Evolutionary conservation across 2,329 filamentous ascomycete genomes (phyloP).

Genomic region (Penicillium sumatraense): DNA sequence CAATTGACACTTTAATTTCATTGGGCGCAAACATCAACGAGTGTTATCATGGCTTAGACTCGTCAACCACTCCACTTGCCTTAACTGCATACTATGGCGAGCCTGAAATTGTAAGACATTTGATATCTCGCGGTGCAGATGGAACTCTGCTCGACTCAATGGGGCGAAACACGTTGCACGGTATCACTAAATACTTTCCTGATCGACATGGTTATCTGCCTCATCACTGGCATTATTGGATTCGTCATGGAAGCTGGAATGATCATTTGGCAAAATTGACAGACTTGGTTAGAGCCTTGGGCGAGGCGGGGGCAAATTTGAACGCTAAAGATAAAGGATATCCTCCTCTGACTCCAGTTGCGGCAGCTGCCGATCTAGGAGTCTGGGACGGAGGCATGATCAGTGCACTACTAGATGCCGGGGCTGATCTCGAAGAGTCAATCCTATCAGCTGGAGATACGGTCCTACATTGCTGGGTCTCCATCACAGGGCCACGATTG

Average conservation of each 20-base stretch:
- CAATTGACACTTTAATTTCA: constrained; percentile 27
- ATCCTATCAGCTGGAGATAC: constrained; percentile 19
- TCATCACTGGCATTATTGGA: constrained; percentile 36
- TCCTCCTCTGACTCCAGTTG: constrained; percentile 26
- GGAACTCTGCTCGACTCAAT: constrained; percentile 21
- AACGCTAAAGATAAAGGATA: constrained; percentile 11
- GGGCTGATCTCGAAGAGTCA: constrained; percentile 24
- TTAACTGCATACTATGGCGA: constrained; percentile 30
- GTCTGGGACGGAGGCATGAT: constrained; percentile 31
- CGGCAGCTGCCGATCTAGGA: constrained; percentile 25
- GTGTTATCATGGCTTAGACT: constrained; percentile 23
- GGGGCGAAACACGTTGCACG: constrained; percentile 30
- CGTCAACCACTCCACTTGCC: constrained; percentile 27
- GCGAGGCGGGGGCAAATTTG: constrained; percentile 8
- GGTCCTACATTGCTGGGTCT: constrained; percentile 32
- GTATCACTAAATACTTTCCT: constrained; percentile 26
- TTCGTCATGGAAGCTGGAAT: constrained; percentile 33
- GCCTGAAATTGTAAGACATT: constrained; percentile 16
- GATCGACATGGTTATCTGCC: constrained; percentile 30
- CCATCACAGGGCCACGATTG: constrained; percentile 24
- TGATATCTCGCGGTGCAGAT: constrained; percentile 28
- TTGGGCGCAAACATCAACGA: constrained; percentile 31
- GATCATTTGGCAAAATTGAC: constrained; percentile 23
- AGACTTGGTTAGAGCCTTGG: constrained; percentile 10
- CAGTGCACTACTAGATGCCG: constrained; percentile 23